Base-by-base conservation (phyloP, 495 filamentous ascomycete species). In the Diplogelasinospora grovesii region DNA sequence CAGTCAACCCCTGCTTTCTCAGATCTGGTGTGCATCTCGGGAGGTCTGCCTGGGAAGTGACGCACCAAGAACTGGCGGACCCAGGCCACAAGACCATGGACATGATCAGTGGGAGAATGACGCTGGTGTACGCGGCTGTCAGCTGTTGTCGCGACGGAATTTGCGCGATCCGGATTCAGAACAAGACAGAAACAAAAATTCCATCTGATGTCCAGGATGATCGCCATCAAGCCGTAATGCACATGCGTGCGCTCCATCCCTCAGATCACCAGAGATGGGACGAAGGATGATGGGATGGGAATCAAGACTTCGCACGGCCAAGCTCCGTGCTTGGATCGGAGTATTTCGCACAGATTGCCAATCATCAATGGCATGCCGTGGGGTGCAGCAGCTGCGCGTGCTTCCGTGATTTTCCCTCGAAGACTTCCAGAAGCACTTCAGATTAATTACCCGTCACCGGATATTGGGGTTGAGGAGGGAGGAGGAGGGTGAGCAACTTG, bases 371-470 rank as follows among this genome's bases (percentile, higher is more conserved):
- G 48, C 25, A 45, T 52, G 41, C 42, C 45, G 32, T 40, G 45
- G 36, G 16, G 18, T 36, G n/a, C 26, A 30, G 8, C 38, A 42
- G 35, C 43, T 49, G 43, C 40, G 50, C 23, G 36, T 50, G 40
- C 25, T 33, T 56, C 58, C 51, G 40, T 50, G 49, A 54, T 52
- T 48, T 56, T 49, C 49, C 37, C 48, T 49, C 39, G 48, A 52
- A 55, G 46, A 48, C 43, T 56, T 61, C 48, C 48, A 59, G 55
- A 59, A 59, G 48, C 28, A 48, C 50, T 45, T 55, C 55, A 55
- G 43, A 53, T 59, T 45, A 49, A 56, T 59, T 56, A 53, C 25
- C 49, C 43, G 35, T 26, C 16, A 38, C 41, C 41, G 32, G 36
- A 41, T 40, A 48, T 45, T 54, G 47, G 43, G 39, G 39, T 23